Conservation (phyloP, 805 yeast genomes). For the Lipomyces sp. region DNA sequence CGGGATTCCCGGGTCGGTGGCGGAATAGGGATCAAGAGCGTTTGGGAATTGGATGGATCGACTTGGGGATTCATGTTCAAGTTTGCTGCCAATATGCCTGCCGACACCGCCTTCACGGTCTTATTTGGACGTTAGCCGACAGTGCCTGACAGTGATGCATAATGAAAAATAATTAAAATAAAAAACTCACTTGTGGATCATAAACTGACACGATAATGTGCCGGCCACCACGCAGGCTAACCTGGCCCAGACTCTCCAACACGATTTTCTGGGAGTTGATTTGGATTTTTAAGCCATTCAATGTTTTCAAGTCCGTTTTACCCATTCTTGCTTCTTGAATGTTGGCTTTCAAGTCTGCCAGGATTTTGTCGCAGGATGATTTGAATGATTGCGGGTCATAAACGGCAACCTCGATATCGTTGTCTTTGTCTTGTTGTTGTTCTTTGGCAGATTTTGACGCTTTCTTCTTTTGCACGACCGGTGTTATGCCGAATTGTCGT, state of each 20-base stretch:
- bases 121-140: slow-evolving; percentile 46
- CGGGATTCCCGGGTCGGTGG: slow-evolving; percentile 72
- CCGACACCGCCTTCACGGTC: slow-evolving; percentile 68
- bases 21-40: slow-evolving; percentile 74
- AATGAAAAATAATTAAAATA: not conserved
- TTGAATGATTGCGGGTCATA: slow-evolving; percentile 49
- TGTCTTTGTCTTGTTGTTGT: slow-evolving; percentile 14
- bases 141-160: not conserved
- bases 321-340: slow-evolving; percentile 72
- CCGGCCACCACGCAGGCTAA: slow-evolving; percentile 68
- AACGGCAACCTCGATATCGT: slow-evolving; percentile 29
- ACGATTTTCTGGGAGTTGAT: slow-evolving; percentile 45
- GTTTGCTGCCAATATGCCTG: slow-evolving; percentile 69
- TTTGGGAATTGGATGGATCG: slow-evolving; percentile 73
- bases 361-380: slow-evolving; percentile 52
- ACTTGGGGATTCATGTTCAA: slow-evolving; percentile 80
- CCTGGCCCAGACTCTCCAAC: slow-evolving; percentile 61
- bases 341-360: slow-evolving; percentile 59
- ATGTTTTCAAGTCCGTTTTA: slow-evolving; percentile 66
- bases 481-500: slow-evolving; percentile 1
- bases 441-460: not conserved
- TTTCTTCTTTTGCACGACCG: not conserved
- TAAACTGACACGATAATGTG: slow-evolving; percentile 78
- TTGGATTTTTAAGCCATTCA: slow-evolving; percentile 58
- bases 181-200: slow-evolving; percentile 54